Percentiles rank a stretch among this genome's conserved stretches.
Conservation (phyloP, 768 basidiomycete genomes). For the Russula virescens region DNA sequence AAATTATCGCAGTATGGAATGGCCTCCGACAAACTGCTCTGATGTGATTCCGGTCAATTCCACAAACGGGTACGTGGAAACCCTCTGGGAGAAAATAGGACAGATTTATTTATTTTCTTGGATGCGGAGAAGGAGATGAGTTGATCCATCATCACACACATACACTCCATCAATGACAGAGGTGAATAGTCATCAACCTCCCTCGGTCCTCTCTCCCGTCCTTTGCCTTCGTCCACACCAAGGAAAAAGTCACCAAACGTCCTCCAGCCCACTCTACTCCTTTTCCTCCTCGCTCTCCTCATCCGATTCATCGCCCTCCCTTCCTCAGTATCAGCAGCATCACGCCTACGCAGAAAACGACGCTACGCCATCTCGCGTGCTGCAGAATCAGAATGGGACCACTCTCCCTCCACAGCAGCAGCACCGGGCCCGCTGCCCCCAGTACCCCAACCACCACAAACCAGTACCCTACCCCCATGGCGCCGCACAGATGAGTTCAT, state of each 20-base stretch:
- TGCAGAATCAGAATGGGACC: conserved; percentile 12
- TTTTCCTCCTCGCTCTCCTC: background rate
- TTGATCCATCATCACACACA: no score
- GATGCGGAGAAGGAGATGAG: no score
- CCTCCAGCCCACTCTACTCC: background rate
- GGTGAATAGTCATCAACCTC: background rate
- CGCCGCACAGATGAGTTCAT: conserved; percentile 10
- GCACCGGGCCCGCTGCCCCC: background rate
- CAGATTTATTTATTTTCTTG: no score
- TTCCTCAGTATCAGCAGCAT: background rate
- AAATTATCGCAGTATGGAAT: no score
- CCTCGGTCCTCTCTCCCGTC: background rate
- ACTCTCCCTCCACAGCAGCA: background rate
- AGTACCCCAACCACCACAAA: background rate
- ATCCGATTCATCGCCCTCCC: background rate
- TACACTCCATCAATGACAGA: no score
- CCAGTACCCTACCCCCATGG: background rate
- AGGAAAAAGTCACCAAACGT: background rate
- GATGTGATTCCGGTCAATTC: no score
- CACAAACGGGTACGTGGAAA: no score
- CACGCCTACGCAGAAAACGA: conserved; percentile 11
- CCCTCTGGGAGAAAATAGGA: no score
- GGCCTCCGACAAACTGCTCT: no score
- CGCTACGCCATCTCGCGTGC: conserved; percentile 9
- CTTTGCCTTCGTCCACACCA: background rate